Percentiles rank a stretch among this genome's conserved stretches.
These are phyloP conservation scores for Suillus fuscotomentosus DNA, from an alignment of 768 basidiomycete genomes.

Conservation along the genomic window DNA sequence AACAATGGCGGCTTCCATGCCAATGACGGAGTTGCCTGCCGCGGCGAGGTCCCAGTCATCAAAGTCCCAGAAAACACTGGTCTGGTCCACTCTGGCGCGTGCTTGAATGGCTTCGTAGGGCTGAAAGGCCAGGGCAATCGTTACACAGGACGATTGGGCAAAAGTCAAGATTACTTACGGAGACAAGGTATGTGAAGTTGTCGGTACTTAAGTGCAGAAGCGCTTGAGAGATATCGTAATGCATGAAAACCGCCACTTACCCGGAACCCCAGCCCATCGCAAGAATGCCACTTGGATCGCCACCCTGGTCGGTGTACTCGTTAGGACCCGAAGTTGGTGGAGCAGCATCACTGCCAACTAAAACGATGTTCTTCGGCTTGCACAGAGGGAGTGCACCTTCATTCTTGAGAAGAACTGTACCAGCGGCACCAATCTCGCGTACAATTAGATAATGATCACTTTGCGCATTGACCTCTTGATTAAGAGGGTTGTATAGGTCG, in stretches of 20 bases:
- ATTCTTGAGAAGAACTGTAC: conserved; percentile 72
- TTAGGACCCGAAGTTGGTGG: conserved; percentile 70
- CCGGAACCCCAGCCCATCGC: conserved; percentile 96
- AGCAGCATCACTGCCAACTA: conserved; percentile 66
- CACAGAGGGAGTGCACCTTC: conserved; percentile 55
- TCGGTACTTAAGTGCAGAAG: conserved; percentile 45
- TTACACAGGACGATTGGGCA: neutral
- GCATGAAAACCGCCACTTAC: conserved; percentile 19
- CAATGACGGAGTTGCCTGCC: conserved; percentile 47
- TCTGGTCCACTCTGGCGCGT: conserved; percentile 65
- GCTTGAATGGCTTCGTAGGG: conserved; percentile 81
- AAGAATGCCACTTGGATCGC: conserved; percentile 62
- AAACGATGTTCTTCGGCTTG: conserved; percentile 54
- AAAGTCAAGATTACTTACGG: conserved; percentile 41
- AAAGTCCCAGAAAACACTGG: conserved; percentile 64
- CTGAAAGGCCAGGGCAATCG: conserved; percentile 25
- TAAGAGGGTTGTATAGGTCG: conserved; percentile 27
- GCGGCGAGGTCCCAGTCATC: conserved; percentile 62
- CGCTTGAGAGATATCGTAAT: conserved; percentile 31
- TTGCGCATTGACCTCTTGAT: conserved; percentile 54
- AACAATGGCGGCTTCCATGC: conserved; percentile 68
- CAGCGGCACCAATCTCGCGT: conserved; percentile 62
- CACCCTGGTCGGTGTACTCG: conserved; percentile 60
- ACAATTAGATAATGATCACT: conserved; percentile 51
- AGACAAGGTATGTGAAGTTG: conserved; percentile 76